Evolutionary conservation across 768 basidiomycete genomes (phyloP), one percentile per base, ranked within the genome.

Genomic region (Paxillus ammoniavirescens): DNA sequence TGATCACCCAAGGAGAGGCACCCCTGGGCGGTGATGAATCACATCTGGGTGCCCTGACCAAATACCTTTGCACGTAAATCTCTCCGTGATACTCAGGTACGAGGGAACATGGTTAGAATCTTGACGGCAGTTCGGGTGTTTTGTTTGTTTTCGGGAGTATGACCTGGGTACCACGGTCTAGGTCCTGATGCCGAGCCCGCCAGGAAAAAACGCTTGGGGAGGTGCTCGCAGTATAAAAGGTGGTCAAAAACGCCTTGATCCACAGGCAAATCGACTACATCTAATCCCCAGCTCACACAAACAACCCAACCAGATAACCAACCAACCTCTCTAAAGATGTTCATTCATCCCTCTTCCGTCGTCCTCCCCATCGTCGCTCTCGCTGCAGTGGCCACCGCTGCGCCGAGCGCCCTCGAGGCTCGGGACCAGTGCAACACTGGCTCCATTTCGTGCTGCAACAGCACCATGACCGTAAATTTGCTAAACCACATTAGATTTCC

Each of bases 361-460:
- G 12, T 49, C 38, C 31, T 59, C 49, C 50, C 5, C 17, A 30
- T 47, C 42, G 31, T 35, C 8, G 60, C 50, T 35, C 50, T 62
- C 28, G 43, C 38, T 15, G 54, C 57, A 42, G 55, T 47, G 0
- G 55, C 35, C 33, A 52, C 21, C 33, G 54, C 52, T 30, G 44
- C n/a, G 17, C 57, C 57, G 9, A 35, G 31, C 30, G 43, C 21
- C 9, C 46, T 58, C n/a, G 45, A 47, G 13, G 43, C 14, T 28
- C 55, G 55, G 28, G 5, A 42, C 6, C 9, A 50, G 13, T 65
- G 63, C n/a, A 30, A 44, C 43, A 62, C 57, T 0, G 63, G 63
- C 4, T 14, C 47, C 2, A 7, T 47, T 2, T 52, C 55, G 3
- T 64, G 63, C 47, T 64, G 61, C 36, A 9, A 8, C 18, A 48